These are phyloP conservation scores for Rosa rugosa DNA, from an alignment of 306 rosid genomes.

Conservation along the genomic window DNA sequence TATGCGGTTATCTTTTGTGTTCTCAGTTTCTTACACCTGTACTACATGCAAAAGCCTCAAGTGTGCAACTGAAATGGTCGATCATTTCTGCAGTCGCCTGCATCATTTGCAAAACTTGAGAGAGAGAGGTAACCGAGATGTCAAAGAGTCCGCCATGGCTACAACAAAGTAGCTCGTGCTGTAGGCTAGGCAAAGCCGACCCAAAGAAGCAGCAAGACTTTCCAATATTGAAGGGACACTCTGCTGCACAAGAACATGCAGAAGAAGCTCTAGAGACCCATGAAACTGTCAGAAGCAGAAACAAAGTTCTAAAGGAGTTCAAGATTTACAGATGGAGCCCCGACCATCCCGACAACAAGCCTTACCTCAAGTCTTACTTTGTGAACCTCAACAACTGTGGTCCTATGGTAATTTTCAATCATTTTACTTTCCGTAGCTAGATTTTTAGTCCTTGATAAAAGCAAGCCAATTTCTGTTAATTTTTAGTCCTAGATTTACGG, in stretches of 20 bases:
- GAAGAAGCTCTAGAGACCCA: constrained; percentile 30
- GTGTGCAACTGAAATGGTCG: neutral
- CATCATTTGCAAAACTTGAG: neutral
- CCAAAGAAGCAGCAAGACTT: constrained; percentile 23
- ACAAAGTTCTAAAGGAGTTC: constrained; percentile 31
- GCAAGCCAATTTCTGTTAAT: neutral
- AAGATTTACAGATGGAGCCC: constrained; percentile 44
- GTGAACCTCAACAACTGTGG: constrained; percentile 40
- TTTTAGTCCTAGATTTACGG: no score
- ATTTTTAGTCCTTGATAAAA: neutral
- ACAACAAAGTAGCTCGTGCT: constrained; percentile 23
- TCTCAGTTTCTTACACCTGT: neutral
- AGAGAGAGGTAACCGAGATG: constrained; percentile 11
- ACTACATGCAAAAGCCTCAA: neutral
- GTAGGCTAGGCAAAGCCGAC: constrained; percentile 22
- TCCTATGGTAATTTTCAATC: constrained; percentile 23
- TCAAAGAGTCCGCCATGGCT: constrained; percentile 32
- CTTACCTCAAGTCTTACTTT: constrained; percentile 39
- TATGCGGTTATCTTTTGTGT: neutral
- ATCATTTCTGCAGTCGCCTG: neutral
- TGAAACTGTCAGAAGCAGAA: constrained; percentile 6
- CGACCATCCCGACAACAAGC: constrained; percentile 31
- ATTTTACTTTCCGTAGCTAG: neutral
- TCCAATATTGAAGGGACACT: constrained; percentile 33
- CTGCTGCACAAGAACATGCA: constrained; percentile 33